phyloP scores from a whole-genome alignment of 257 asterid genomes.

The Nicotiana benthamiana region DNA sequence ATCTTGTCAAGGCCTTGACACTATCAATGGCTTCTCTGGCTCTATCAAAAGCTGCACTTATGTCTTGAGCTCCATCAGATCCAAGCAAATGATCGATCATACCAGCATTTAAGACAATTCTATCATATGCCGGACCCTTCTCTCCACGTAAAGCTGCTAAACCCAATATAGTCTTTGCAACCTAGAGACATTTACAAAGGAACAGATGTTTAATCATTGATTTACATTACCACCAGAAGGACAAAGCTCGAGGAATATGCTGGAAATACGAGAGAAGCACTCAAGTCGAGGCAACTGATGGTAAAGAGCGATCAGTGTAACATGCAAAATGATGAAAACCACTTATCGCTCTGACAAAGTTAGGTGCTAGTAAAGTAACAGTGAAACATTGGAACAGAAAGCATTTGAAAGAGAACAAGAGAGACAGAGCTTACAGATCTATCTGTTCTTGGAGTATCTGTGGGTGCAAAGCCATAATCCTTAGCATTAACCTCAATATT shows the following conservation, averaged over 20 bases:
- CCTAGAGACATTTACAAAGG: constrained; percentile 27
- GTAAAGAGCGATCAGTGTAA: neutral
- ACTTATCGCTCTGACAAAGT: neutral
- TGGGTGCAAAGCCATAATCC: constrained; percentile 73
- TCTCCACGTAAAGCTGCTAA: constrained; percentile 81
- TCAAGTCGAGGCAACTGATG: neutral
- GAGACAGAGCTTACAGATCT: constrained; percentile 57
- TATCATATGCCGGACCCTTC: constrained; percentile 83
- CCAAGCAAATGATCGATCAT: constrained; percentile 92
- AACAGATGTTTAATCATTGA: neutral
- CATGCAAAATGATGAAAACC: neutral
- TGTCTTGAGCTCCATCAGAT: constrained; percentile 82
- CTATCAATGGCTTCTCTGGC: constrained; percentile 91
- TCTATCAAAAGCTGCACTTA: constrained; percentile 62
- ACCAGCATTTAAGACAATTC: constrained; percentile 81
- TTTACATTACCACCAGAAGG: neutral
- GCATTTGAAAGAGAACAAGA: neutral
- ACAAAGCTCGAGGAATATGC: neutral
- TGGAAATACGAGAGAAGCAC: neutral
- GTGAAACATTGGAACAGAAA: neutral
- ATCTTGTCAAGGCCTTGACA: constrained; percentile 71
- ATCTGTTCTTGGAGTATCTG: constrained; percentile 98
- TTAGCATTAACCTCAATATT: constrained; percentile 60
- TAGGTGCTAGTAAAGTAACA: neutral
- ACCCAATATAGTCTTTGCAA: constrained; percentile 70